Percentiles rank a stretch among this genome's conserved stretches.
Conservation (phyloP, 2,329 filamentous ascomycete species). For the Aspergillus ruber region DNA sequence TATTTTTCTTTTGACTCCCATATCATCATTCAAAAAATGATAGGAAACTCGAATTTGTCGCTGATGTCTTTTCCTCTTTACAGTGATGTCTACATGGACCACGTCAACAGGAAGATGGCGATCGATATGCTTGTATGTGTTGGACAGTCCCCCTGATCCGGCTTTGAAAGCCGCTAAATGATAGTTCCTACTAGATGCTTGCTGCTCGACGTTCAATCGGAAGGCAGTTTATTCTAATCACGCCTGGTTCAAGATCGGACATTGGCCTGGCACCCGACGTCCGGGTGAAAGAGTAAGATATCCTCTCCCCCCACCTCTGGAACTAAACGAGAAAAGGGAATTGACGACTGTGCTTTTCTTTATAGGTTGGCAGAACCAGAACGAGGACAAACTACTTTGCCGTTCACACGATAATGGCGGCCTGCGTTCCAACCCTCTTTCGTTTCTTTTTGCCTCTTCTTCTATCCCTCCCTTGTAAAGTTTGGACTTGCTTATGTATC, state of each 20-base stretch:
- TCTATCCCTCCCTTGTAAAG: too few relatives aligned
- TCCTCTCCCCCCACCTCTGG: neutral
- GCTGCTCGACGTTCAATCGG: constrained; percentile 82
- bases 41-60: constrained; percentile 8
- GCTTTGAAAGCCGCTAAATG: constrained; percentile 4
- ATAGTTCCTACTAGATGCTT: constrained; percentile 54
- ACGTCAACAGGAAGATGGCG: constrained; percentile 85
- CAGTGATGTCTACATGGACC: constrained; percentile 96
- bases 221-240: constrained; percentile 92
- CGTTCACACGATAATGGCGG: constrained; percentile 15
- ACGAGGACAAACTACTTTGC: constrained; percentile 36
- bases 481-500: too few relatives aligned
- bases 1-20: neutral
- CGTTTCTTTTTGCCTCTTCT: too few relatives aligned
- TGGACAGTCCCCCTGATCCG: neutral
- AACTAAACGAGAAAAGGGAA: neutral
- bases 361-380: constrained; percentile 39
- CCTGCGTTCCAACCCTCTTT: too few relatives aligned
- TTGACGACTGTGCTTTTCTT: constrained; percentile 4
- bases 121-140: constrained; percentile 81
- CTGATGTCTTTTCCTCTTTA: neutral
- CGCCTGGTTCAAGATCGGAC: constrained; percentile 70
- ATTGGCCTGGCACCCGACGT: constrained; percentile 42
- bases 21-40: too few relatives aligned
- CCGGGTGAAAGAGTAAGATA: constrained; percentile 37